phyloP scores from a whole-genome alignment of 2,329 filamentous ascomycete species.

The Sporothrix pseudoabietina region DNA sequence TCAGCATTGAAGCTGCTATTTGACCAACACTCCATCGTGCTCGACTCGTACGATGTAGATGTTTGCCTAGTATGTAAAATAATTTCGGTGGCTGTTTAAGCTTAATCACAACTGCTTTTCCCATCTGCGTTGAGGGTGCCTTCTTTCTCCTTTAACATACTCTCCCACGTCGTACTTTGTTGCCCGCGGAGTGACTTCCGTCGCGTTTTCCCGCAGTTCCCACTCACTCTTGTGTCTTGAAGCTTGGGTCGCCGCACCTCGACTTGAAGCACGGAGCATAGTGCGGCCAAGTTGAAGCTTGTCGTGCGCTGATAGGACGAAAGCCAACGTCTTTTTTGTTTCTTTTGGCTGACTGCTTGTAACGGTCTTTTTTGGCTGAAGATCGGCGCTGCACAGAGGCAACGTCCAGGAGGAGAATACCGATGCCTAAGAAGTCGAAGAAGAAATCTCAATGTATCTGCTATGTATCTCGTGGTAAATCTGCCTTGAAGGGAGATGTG shows the following conservation, averaged over 20 bases:
- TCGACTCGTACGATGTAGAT: neutral
- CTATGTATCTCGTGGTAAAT: neutral
- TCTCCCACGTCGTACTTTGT: neutral
- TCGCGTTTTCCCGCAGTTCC: constrained; percentile 13
- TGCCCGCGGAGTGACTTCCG: constrained; percentile 1
- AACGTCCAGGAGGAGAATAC: neutral
- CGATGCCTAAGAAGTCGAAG: neutral
- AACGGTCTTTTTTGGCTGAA: constrained; percentile 8
- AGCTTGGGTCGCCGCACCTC: constrained; percentile 13
- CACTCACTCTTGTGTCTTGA: neutral
- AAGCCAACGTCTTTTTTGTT: neutral
- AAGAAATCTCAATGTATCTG: neutral
- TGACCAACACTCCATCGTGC: neutral
- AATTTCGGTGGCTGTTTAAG: constrained; percentile 8
- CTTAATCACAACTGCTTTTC: neutral
- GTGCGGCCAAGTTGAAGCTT: neutral
- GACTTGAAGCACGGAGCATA: neutral
- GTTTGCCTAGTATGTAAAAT: neutral
- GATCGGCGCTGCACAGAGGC: constrained; percentile 14
- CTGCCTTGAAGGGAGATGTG: constrained; percentile 5
- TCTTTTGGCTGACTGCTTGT: neutral
- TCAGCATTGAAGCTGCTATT: neutral
- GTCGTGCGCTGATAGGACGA: constrained; percentile 7
- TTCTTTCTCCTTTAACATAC: neutral
- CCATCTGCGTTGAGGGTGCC: neutral